Evolutionary conservation across 2,329 filamentous ascomycete genomes (phyloP), one percentile per base, ranked within the genome.

Genomic region (Waltergamsia citrina): DNA sequence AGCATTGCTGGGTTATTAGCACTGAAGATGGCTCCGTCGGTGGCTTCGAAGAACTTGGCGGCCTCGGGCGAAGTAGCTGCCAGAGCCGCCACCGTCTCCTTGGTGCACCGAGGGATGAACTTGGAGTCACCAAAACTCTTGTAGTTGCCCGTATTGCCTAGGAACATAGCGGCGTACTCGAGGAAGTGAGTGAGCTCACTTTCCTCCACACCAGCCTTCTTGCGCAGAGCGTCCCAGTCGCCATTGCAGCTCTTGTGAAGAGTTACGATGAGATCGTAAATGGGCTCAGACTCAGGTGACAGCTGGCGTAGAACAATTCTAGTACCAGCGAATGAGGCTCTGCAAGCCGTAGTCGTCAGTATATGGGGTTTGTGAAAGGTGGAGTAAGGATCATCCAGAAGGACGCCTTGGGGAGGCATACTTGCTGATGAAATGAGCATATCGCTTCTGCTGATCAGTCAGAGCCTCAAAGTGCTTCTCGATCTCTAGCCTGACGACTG

Each of bases 401-500:
- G n/a, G n/a, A n/a, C n/a, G n/a, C n/a, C n/a, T n/a, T n/a, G n/a
- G n/a, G n/a, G n/a, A n/a, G 11, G 37, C 66, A 47, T 68, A 85
- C 81, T 73, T 76, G 72, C 80, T 85, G 53, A 94, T 85, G 53
- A 81, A 87, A 62, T 95, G 88, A 43, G 88, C 84, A 68, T 95
- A 95, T 52, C 83, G 79, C 65, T 90, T 87, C 64, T 94, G 77
- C 53, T 82, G 68, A 49, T 84, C 74, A 34, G 63, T 71, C 40
- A 92, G 60, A 23, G 78, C 76, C 36, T 90, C 82, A 49, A 96
- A 98, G 61, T 96, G 90, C 53, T 86, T 84, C 62, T 86, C 86
- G 56, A 96, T 92, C 56, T 86, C 81, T 32, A 98, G 74, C 31
- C 81, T 78, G 38, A 95, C 90, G 37, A 95, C 77, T 32, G 80